A percentile compares a stretch with the other conserved stretches of the same genome.
Evolutionary conservation across 2,329 filamentous ascomycete genomes (phyloP).

Genomic region (Pezicula carpinea): DNA sequence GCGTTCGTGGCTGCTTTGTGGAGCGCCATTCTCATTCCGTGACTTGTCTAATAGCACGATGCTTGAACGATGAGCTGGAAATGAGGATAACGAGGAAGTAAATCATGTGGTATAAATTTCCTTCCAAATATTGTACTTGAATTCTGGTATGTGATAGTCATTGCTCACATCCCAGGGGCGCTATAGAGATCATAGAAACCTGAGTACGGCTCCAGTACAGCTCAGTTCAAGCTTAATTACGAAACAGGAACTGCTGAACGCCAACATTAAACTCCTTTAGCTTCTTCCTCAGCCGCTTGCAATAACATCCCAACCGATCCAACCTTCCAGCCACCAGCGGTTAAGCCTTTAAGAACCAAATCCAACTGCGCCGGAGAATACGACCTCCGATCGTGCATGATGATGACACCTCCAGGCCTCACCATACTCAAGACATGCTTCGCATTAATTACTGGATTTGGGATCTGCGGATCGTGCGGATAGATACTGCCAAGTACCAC

Average conservation of each 20-base stretch:
- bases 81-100: no score
- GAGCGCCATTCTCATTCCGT: no score
- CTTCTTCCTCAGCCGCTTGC: slow-evolving; percentile 17
- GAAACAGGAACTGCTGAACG: not conserved
- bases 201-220: not conserved
- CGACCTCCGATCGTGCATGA: slow-evolving; percentile 79
- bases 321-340: slow-evolving; percentile 62
- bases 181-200: no score
- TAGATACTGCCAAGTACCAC: slow-evolving; percentile 82
- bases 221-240: not conserved
- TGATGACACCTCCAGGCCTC: slow-evolving; percentile 70
- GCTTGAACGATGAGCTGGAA: no score
- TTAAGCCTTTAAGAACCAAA: slow-evolving; percentile 67
- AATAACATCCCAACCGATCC: slow-evolving; percentile 69
- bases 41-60: no score
- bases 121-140: no score
- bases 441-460: slow-evolving; percentile 64
- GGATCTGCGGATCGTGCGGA: slow-evolving; percentile 86
- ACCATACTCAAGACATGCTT: slow-evolving; percentile 77
- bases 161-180: no score
- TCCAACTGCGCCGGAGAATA: slow-evolving; percentile 81
- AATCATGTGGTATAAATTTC: no score
- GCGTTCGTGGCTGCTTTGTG: no score
- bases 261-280: not conserved
- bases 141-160: no score